These are phyloP conservation scores for Lactifluus hygrophoroides DNA, from an alignment of 768 basidiomycete genomes.

Conservation along the genomic window DNA sequence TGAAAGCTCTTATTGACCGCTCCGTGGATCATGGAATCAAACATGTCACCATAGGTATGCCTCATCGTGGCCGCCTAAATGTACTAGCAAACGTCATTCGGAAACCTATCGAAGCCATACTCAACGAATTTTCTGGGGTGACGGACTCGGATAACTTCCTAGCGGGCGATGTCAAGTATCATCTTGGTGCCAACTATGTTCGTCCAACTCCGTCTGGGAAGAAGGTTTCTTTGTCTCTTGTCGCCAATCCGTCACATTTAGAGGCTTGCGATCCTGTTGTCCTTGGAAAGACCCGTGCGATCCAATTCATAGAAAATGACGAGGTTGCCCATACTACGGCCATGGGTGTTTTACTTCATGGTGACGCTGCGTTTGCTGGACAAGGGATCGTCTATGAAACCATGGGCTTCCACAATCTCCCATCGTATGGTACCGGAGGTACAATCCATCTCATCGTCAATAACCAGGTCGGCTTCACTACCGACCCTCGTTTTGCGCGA, in stretches of 20 bases:
- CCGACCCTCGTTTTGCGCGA: constrained; percentile 93
- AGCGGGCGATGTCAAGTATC: constrained; percentile 98
- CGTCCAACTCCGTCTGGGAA: constrained; percentile 97
- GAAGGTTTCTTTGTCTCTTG: constrained; percentile 93
- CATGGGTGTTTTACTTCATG: constrained; percentile 93
- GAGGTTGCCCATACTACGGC: constrained; percentile 73
- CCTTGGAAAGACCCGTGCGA: constrained; percentile 96
- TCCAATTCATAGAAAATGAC: constrained; percentile 91
- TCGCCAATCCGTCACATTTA: constrained; percentile 97
- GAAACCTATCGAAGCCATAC: constrained; percentile 95
- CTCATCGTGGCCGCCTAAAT: constrained; percentile 96
- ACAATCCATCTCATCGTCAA: constrained; percentile 98
- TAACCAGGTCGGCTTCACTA: constrained; percentile 99
- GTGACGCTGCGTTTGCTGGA: constrained; percentile 97
- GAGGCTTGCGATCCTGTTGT: constrained; percentile 98
- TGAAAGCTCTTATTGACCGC: constrained; percentile 99
- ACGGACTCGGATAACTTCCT: constrained; percentile 63
- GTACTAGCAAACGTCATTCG: constrained; percentile 97
- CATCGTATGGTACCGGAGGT: constrained; percentile 93
- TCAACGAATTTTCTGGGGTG: constrained; percentile 88
- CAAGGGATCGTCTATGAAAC: constrained; percentile 99
- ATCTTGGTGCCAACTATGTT: constrained; percentile 97
- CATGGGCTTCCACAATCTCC: constrained; percentile 95
- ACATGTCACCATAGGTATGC: constrained; percentile 97
- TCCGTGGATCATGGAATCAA: constrained; percentile 96